phyloP scores from a whole-genome alignment of 164 flowering plant species.

The Pachysandra terminalis region DNA sequence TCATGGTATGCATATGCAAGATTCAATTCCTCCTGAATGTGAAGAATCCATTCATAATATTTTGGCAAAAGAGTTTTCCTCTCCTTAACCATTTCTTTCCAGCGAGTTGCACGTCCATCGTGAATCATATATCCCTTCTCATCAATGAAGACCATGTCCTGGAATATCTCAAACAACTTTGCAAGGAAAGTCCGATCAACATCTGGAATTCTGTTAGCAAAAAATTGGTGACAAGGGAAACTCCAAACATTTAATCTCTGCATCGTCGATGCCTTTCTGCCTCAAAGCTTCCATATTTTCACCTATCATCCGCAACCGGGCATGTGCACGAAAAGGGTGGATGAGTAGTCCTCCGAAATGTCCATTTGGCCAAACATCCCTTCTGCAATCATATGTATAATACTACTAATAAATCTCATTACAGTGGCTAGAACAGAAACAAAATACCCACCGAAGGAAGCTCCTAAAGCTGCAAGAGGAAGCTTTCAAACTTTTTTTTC shows the following conservation, averaged over 20 bases:
- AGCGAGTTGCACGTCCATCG: slow-evolving; percentile 71
- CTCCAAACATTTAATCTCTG: slow-evolving; percentile 71
- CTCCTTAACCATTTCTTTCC: slow-evolving; percentile 56
- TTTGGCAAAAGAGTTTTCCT: slow-evolving; percentile 26
- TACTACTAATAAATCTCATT: slow-evolving; percentile 55
- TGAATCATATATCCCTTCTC: slow-evolving; percentile 68
- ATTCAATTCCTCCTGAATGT: slow-evolving; percentile 87
- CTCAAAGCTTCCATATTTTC: slow-evolving; percentile 40
- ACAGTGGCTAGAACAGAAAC: slow-evolving; percentile 68
- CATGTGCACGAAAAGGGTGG: slow-evolving; percentile 94
- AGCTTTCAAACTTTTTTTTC: slow-evolving; percentile 57
- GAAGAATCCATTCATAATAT: slow-evolving; percentile 35
- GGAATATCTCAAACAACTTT: slow-evolving; percentile 52
- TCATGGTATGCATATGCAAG: slow-evolving; percentile 93
- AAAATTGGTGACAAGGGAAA: slow-evolving; percentile 59
- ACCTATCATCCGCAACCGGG: slow-evolving; percentile 54
- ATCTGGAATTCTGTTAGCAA: slow-evolving; percentile 72
- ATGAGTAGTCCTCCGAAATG: slow-evolving; percentile 54
- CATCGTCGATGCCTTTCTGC: slow-evolving; percentile 57
- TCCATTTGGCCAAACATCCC: slow-evolving; percentile 56
- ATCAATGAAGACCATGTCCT: slow-evolving; percentile 61
- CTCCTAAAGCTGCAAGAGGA: slow-evolving; percentile 80
- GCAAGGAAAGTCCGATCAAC: slow-evolving; percentile 46
- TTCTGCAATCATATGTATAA: slow-evolving; percentile 79
- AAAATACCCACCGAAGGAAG: slow-evolving; percentile 95